phyloP scores from a whole-genome alignment of 2,329 filamentous ascomycete species.

The Reticulascus tulasneorum region DNA sequence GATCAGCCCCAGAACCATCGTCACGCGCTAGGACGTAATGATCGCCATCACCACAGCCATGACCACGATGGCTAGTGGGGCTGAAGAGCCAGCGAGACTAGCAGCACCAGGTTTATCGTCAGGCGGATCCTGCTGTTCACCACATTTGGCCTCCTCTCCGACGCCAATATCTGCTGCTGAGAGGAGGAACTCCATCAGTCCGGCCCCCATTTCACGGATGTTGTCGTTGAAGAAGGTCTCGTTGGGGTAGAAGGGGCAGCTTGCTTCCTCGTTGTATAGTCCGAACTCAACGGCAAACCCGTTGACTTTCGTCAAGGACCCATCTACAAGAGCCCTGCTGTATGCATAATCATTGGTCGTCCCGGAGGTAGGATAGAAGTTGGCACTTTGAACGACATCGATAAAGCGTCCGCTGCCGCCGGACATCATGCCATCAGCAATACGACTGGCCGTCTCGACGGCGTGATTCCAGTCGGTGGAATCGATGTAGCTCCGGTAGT shows the following conservation, averaged over 20 bases:
- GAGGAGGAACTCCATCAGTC: too few species aligned
- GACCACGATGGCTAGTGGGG: too few species aligned
- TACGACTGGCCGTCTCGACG: slow-evolving; percentile 26
- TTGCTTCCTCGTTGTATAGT: too few species aligned
- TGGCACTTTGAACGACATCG: slow-evolving; percentile 25
- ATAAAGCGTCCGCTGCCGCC: slow-evolving; percentile 31
- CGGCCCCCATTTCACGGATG: too few species aligned
- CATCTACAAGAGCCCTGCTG: slow-evolving; percentile 29
- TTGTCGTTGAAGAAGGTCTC: slow-evolving; percentile 4
- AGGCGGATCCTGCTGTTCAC: too few species aligned
- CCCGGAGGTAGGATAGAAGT: slow-evolving; percentile 30
- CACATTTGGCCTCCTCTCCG: too few species aligned
- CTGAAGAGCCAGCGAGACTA: too few species aligned
- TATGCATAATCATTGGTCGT: slow-evolving; percentile 33
- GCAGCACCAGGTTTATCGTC: too few species aligned
- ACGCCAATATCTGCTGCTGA: too few species aligned
- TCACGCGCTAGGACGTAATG: too few species aligned
- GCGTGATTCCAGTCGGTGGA: slow-evolving; percentile 24
- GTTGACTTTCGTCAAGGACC: slow-evolving; percentile 31
- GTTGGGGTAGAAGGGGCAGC: slow-evolving; percentile 5
- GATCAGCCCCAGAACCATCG: too few species aligned
- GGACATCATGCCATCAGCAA: slow-evolving; percentile 31
- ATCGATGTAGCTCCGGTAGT: slow-evolving; percentile 37
- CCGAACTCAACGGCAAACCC: slow-evolving; percentile 35
- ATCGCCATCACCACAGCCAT: too few species aligned